Base-by-base conservation (phyloP, 371 early-diverging fungal species). In the Mucor piriformis region DNA sequence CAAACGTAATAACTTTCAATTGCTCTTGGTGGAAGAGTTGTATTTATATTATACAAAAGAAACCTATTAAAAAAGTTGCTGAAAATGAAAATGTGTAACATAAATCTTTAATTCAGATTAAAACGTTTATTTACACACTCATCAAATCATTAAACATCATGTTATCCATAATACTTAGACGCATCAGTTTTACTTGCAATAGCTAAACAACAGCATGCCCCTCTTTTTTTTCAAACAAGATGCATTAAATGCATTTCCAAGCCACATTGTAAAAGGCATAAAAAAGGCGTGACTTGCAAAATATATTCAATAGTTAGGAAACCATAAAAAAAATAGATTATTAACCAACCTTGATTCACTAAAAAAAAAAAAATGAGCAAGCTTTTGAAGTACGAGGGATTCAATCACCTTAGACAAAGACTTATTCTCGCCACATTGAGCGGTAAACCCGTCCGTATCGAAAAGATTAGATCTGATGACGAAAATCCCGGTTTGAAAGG, bases 401-500 rank as follows among this genome's bases (percentile, higher is more conserved):
- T 92, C 76, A 82, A 83, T 60, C 89, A 89, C 61, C 76, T 97
- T 53, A 81, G 95, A 54, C 93, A 96, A 70, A 81, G 98, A 37
- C 86, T 98, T 54, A 79, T 98, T n/a, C 78, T 98, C 48, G 88
- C 96, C n/a, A 91, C 93, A 7, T 80, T 98, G 49, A 88, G 91
- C 59, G 92, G 92, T 59, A 86, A 84, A 43, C 66, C 90, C 6
- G 81, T 98, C 44, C 88, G 92, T 59, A 94, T 98, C 64, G 92
- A 93, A 59, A 85, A 89, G 66, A 96, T 98, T 67, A 86, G 96
- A 24, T 71, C 90, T 3, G 86, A 93, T 61, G 93, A 94, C 64
- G 88, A 90, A 42, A 83, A 89, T 76, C 92, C 95, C 11, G 97
- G 97, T 65, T 81, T 95, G 37, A 76, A 84, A 81, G 92, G 91